phyloP scores from a whole-genome alignment of 2,329 filamentous ascomycete genomes.

The Pseudodiploospora longispora region DNA sequence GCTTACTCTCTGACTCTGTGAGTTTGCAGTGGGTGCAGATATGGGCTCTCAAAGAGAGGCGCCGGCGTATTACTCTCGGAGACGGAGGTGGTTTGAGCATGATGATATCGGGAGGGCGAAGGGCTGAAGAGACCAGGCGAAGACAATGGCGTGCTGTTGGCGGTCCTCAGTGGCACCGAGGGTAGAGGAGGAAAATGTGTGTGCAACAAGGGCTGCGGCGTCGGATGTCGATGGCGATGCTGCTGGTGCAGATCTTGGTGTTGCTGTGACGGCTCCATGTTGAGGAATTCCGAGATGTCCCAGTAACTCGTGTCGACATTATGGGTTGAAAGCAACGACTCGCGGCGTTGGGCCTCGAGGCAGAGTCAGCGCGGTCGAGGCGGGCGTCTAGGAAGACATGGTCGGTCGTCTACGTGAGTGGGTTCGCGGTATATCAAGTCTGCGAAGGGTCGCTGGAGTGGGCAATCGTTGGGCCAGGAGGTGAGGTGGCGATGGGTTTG shows the following conservation, averaged over 20 bases:
- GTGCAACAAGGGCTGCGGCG: conserved; percentile 16
- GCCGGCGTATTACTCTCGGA: conserved; percentile 49
- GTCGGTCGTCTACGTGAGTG: not conserved
- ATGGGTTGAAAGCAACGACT: not conserved
- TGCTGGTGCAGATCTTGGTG: conserved; percentile 2
- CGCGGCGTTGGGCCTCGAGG: conserved; percentile 1
- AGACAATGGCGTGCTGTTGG: conserved; percentile 50
- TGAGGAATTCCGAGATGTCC: not conserved
- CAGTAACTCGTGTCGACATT: not conserved
- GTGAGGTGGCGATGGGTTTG: no score
- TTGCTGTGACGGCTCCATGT: conserved; percentile 9
- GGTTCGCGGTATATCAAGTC: not conserved
- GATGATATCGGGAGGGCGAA: conserved; percentile 31
- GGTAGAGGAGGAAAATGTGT: conserved; percentile 27
- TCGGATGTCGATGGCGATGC: conserved; percentile 6
- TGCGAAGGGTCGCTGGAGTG: no score
- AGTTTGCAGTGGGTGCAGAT: conserved; percentile 62
- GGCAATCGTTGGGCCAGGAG: no score
- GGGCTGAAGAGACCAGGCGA: conserved; percentile 57
- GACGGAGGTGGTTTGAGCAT: conserved; percentile 30
- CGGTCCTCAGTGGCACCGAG: conserved; percentile 38
- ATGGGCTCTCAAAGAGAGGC: conserved; percentile 46
- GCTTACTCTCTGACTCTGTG: conserved; percentile 71
- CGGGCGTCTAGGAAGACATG: conserved; percentile 1
- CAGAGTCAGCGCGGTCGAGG: conserved; percentile 1